Evolutionary conservation across 2,329 filamentous ascomycete genomes (phyloP).

Genomic region (Ceratocystis cubensis): DNA sequence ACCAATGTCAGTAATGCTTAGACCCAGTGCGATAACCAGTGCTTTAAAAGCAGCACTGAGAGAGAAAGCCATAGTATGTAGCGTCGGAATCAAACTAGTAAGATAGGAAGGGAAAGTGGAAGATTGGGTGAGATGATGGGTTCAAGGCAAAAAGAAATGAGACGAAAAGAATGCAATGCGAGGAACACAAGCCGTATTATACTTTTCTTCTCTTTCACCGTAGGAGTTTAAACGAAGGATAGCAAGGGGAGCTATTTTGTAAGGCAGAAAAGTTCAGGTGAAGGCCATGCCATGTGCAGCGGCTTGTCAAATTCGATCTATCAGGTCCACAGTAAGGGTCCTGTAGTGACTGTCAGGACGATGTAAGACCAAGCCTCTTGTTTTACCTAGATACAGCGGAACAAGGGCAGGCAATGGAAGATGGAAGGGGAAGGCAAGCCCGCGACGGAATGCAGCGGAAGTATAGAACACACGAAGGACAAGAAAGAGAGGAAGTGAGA

Average conservation of each 20-base stretch:
- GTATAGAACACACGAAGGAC: neutral
- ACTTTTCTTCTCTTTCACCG: neutral
- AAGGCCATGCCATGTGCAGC: neutral
- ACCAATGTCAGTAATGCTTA: slow-evolving; percentile 11
- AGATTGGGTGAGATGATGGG: neutral
- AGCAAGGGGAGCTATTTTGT: neutral
- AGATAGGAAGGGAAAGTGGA: neutral
- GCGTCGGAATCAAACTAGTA: neutral
- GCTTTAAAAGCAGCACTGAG: slow-evolving; percentile 17
- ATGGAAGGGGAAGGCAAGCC: neutral
- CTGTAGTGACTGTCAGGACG: neutral
- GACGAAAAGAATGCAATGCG: neutral
- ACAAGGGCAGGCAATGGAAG: too few species aligned
- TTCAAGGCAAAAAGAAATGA: neutral
- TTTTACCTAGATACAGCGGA: neutral
- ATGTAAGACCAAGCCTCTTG: neutral
- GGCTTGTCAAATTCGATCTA: neutral
- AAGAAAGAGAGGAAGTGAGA: neutral
- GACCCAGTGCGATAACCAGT: slow-evolving; percentile 17
- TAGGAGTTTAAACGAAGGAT: neutral
- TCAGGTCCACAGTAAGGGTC: neutral
- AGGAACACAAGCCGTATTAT: neutral
- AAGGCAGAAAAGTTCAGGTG: neutral
- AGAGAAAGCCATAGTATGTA: slow-evolving; percentile 16
- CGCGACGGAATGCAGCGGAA: neutral